A percentile compares a stretch with the other conserved stretches of the same genome.
Evolutionary conservation across 495 filamentous ascomycete species (phyloP).

Genomic region (Aspergillus leporis): DNA sequence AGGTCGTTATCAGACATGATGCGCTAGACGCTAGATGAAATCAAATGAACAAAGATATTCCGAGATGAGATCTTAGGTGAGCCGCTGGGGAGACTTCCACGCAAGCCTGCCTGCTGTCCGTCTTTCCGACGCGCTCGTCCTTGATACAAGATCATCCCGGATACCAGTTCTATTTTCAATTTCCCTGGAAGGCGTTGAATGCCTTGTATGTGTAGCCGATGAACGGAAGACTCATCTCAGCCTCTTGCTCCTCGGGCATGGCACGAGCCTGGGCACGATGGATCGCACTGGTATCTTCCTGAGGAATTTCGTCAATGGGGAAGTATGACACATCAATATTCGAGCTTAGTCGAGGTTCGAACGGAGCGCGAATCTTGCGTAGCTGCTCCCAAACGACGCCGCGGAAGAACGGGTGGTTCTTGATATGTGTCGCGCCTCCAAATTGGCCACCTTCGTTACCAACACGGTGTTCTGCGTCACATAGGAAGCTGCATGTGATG

Average conservation of each 20-base stretch:
- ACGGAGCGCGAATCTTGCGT: conserved; percentile 88
- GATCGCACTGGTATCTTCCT: conserved; percentile 76
- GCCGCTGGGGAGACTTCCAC: conserved; percentile 28
- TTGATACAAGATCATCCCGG: conserved; percentile 18
- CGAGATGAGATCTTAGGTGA: conserved; percentile 24
- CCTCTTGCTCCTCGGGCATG: conserved; percentile 61
- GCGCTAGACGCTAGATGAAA: conserved; percentile 46
- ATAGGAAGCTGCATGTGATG: conserved; percentile 70
- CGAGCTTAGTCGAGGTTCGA: conserved; percentile 87
- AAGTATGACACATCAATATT: conserved; percentile 98
- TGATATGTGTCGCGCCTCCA: conserved; percentile 84
- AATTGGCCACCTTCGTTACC: conserved; percentile 63
- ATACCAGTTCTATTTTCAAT: conserved; percentile 22
- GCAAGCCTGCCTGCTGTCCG: conserved; percentile 44
- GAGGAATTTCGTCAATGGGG: conserved; percentile 95
- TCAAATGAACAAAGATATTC: conserved; percentile 21
- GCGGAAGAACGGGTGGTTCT: conserved; percentile 91
- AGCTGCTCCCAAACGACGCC: conserved; percentile 92
- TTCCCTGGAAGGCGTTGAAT: conserved; percentile 76
- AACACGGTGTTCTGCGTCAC: conserved; percentile 86
- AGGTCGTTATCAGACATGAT: conserved; percentile 41
- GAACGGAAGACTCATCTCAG: conserved; percentile 93
- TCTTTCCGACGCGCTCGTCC: conserved; percentile 20
- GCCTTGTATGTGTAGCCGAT: conserved; percentile 99
- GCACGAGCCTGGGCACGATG: conserved; percentile 66